Percentiles rank a stretch among this genome's conserved stretches.
phyloP scores from a whole-genome alignment of 495 filamentous ascomycete genomes.

The Penicillium samsonianum region DNA sequence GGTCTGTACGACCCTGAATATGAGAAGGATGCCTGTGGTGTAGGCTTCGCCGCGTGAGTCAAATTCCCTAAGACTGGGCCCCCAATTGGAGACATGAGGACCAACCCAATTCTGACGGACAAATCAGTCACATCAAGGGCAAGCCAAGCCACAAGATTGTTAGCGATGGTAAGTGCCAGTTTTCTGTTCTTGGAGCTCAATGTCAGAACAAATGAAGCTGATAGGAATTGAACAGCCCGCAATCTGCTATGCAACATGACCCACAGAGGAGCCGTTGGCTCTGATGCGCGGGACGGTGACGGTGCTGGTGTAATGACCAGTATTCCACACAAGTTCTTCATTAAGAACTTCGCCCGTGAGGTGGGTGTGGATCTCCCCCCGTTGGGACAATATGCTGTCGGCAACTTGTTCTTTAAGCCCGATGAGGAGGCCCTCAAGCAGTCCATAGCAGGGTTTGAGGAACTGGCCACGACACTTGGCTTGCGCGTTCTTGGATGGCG shows the following conservation, averaged over 20 bases:
- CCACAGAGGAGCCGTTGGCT: constrained; percentile 97
- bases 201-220: neutral
- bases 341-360: constrained; percentile 96
- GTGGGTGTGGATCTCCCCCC: constrained; percentile 82
- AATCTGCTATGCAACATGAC: constrained; percentile 99
- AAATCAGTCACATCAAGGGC: constrained; percentile 88
- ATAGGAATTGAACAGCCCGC: constrained; percentile 58
- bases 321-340: constrained; percentile 97
- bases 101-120: neutral
- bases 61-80: neutral
- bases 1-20: constrained; percentile 95
- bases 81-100: constrained; percentile 14
- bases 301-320: constrained; percentile 99
- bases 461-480: constrained; percentile 82
- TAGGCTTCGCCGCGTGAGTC: constrained; percentile 96
- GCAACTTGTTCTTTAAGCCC: constrained; percentile 98
- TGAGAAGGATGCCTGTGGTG: constrained; percentile 99
- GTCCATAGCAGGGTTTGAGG: constrained; percentile 86
- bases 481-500: constrained; percentile 96
- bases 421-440: constrained; percentile 83
- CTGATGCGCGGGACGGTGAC: constrained; percentile 95
- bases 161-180: constrained; percentile 80
- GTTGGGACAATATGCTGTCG: constrained; percentile 92
- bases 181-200: neutral
- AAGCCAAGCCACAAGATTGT: constrained; percentile 97